phyloP scores from a whole-genome alignment of 179 eudicot genomes.

The Camellia oleifera region DNA sequence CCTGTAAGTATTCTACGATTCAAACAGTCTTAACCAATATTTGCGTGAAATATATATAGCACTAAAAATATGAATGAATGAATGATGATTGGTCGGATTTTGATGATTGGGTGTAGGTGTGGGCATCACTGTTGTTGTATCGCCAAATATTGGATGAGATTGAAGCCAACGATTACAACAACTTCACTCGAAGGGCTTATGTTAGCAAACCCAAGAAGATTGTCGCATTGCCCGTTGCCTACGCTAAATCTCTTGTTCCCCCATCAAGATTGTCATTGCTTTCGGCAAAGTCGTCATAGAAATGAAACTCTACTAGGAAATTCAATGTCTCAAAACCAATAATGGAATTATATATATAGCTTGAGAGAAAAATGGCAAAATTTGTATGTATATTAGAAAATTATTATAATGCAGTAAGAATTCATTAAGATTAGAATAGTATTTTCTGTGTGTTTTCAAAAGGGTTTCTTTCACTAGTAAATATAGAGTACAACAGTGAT shows the following conservation, averaged over 20 bases:
- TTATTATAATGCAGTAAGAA: conserved; percentile 2
- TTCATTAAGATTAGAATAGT: conserved; percentile 5
- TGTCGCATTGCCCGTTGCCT: conserved; percentile 74
- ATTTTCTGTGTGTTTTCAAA: background rate
- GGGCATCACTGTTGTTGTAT: conserved; percentile 76
- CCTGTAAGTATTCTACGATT: conserved; percentile 50
- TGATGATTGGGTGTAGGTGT: conserved; percentile 51
- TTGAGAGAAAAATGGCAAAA: background rate
- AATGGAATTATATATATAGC: background rate
- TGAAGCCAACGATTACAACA: conserved; percentile 84
- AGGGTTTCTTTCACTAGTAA: too few species aligned
- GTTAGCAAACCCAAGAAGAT: conserved; percentile 80
- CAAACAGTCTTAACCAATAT: background rate
- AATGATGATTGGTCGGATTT: background rate
- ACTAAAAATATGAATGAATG: conserved; percentile 7
- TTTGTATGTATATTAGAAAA: background rate
- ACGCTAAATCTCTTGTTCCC: conserved; percentile 56
- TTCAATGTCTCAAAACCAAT: background rate
- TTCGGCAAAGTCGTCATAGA: conserved; percentile 47
- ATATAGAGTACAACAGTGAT: too few species aligned
- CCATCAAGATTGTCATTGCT: conserved; percentile 41
- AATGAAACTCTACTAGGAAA: background rate
- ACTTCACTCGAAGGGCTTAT: conserved; percentile 81
- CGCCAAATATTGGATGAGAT: conserved; percentile 82
- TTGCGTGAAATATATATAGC: background rate